Evolutionary conservation across 768 basidiomycete species (phyloP).

Genomic region (Hydnomerulius pinastri): DNA sequence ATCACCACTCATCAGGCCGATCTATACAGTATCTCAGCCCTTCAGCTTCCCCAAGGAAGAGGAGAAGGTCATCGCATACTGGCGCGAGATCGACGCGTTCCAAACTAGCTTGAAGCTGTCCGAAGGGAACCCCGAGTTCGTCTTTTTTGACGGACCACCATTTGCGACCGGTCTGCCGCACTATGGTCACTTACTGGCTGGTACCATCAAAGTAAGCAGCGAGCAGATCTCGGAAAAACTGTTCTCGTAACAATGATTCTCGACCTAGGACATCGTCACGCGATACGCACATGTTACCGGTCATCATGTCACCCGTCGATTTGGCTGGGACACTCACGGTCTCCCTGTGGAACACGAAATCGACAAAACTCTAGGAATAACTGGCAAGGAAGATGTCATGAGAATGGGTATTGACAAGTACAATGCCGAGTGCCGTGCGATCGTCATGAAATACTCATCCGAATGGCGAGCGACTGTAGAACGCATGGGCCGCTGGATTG

Average conservation of each 20-base stretch:
- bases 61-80: constrained; percentile 86
- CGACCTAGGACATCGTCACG: constrained; percentile 88
- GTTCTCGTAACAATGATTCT: not conserved
- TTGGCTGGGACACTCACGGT: constrained; percentile 99
- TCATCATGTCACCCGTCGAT: constrained; percentile 88
- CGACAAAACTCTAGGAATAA: constrained; percentile 94
- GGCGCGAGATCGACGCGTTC: constrained; percentile 98
- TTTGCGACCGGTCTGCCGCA: constrained; percentile 97
- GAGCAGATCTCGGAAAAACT: constrained; percentile 9
- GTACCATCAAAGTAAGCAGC: constrained; percentile 81
- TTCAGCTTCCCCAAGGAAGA: constrained; percentile 91
- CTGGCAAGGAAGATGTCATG: constrained; percentile 90
- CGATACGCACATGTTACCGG: constrained; percentile 94
- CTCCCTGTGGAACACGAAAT: constrained; percentile 99
- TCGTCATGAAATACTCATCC: constrained; percentile 94
- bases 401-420: constrained; percentile 96
- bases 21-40: constrained; percentile 58
- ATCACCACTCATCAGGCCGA: constrained; percentile 9
- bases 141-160: constrained; percentile 97
- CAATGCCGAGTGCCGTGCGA: constrained; percentile 94
- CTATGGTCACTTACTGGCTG: constrained; percentile 91
- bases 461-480: constrained; percentile 97
- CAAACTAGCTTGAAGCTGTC: constrained; percentile 91
- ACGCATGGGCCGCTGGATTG: constrained; percentile 99
- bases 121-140: constrained; percentile 85